Base-by-base conservation (phyloP, 2,329 filamentous ascomycete species). In the Didymellaceae sp. region DNA sequence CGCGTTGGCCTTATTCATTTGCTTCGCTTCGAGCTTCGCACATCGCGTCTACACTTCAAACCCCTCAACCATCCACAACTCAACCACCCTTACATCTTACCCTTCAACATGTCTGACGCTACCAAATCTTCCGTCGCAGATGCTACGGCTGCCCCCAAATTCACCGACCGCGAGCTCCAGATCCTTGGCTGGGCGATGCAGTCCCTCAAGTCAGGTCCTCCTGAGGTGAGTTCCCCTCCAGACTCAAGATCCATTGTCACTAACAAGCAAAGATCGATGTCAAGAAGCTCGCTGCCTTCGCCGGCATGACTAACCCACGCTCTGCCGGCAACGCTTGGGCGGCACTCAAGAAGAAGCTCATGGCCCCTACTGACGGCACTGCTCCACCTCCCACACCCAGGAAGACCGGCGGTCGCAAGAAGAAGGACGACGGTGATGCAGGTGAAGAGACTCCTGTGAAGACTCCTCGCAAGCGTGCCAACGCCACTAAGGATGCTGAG, bases 281-380 rank as follows among this genome's bases (percentile, higher is more conserved):
- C 56, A 63, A 67, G 2, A 71, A 68, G 57, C 67, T 74, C 14
- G 72, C 72, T 6, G 34, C 4, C 4, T 66, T 71, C 30, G 67
- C 69, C 25, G 59, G 67, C 39, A 74, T 74, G 71, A 51, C 59
- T 56, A 73, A 74, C 49, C 63, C 63, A 6, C 65, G 70, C 42
- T 74, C 71, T 21, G 72, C 72, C 10, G 52, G 62, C 53, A 74
- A 74, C 40, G 70, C 71, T 24, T 74, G 71, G 71, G 60, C 65
- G 38, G 66, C 65, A 51, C 65, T 74, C 57, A 67, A 62, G 53
- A 45, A 30, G 55, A 74, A 74, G 59, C 57, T 74, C 14, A 58
- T 60, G 34, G 17, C 33, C 4, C 26, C 49, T 18, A n/a, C 39
- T 32, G 58, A 55, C 3, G 59, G 26, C 8, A 38, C 14, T 22